Evolutionary conservation across 176 grass and related monocot genomes (phyloP).

Genomic region (Sorghum bicolor): DNA sequence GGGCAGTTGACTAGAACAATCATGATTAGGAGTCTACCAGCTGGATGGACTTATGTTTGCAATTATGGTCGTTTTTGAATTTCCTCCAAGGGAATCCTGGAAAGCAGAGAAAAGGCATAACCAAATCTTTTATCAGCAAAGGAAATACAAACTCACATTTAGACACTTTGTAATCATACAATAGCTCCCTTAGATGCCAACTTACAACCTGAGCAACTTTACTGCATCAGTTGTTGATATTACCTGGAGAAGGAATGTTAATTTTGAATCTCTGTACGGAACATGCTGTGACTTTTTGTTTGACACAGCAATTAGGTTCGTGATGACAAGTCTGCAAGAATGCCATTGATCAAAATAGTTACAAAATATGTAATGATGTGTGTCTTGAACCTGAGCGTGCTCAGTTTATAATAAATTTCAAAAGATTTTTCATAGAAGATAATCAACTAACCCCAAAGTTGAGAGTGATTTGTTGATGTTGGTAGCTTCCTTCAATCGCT

Average conservation of each 20-base stretch:
- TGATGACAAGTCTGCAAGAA: slow-evolving; percentile 88
- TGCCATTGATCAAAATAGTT: not conserved
- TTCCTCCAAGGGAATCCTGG: slow-evolving; percentile 93
- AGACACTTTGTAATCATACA: slow-evolving; percentile 1
- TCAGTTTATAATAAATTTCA: slow-evolving; percentile 20
- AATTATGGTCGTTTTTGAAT: slow-evolving; percentile 97
- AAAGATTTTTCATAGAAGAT: slow-evolving; percentile 5
- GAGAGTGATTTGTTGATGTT: slow-evolving; percentile 99
- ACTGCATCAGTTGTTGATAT: not conserved
- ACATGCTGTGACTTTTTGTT: slow-evolving; percentile 94
- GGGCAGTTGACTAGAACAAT: not conserved
- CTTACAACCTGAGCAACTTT: slow-evolving; percentile 8
- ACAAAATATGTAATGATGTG: not conserved
- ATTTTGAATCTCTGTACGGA: slow-evolving; percentile 95
- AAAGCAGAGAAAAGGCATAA: slow-evolving; percentile 32
- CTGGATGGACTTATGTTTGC: slow-evolving; percentile 97
- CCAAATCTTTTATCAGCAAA: not conserved
- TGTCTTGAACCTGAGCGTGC: not conserved
- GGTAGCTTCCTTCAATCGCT: slow-evolving; percentile 91
- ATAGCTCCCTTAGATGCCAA: not conserved
- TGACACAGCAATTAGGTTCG: slow-evolving; percentile 83
- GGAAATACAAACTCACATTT: not conserved
- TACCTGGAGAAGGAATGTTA: slow-evolving; percentile 99
- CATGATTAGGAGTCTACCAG: slow-evolving; percentile 50
- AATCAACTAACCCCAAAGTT: slow-evolving; percentile 75